Percentiles rank a stretch among this genome's conserved stretches.
Evolutionary conservation across 1,284 basidiomycete genomes (phyloP).

Genomic region (Mycena sp.): DNA sequence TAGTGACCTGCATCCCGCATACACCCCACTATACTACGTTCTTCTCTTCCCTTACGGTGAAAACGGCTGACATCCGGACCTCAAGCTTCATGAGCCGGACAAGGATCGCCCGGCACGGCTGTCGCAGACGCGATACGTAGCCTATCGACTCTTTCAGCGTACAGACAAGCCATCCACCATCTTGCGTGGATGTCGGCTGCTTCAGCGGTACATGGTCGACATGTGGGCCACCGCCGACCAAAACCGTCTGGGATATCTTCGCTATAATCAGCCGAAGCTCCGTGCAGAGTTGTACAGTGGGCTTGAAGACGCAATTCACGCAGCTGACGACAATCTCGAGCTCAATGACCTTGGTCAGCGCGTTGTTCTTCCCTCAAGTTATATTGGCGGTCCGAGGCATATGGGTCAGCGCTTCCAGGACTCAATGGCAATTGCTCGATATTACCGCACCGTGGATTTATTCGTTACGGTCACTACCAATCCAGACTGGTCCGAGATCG

Average conservation of each 20-base stretch:
- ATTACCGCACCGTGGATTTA: constrained; percentile 33
- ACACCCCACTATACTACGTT: constrained; percentile 49
- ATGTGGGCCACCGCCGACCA: constrained; percentile 47
- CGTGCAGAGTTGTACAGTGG: constrained; percentile 49
- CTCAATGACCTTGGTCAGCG: constrained; percentile 44
- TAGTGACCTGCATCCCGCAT: constrained; percentile 46
- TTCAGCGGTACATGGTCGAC: constrained; percentile 52
- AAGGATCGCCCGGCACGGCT: constrained; percentile 27
- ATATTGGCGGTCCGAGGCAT: constrained; percentile 47
- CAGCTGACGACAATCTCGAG: constrained; percentile 36
- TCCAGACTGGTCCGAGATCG: constrained; percentile 53
- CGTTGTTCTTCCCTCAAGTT: constrained; percentile 51
- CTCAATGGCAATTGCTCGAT: constrained; percentile 50
- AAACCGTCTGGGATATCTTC: constrained; percentile 38
- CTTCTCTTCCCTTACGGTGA: constrained; percentile 45
- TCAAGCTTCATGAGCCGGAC: constrained; percentile 31
- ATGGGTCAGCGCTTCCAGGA: constrained; percentile 56
- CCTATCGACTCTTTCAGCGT: constrained; percentile 44
- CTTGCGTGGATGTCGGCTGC: constrained; percentile 47
- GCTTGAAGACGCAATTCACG: constrained; percentile 44
- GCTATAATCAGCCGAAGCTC: constrained; percentile 47
- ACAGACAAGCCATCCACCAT: constrained; percentile 39
- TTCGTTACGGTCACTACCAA: background rate
- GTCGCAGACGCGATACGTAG: constrained; percentile 41
- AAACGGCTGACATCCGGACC: constrained; percentile 49